Base-by-base conservation (phyloP, 305 asterid genomes). In the Withania somnifera region DNA sequence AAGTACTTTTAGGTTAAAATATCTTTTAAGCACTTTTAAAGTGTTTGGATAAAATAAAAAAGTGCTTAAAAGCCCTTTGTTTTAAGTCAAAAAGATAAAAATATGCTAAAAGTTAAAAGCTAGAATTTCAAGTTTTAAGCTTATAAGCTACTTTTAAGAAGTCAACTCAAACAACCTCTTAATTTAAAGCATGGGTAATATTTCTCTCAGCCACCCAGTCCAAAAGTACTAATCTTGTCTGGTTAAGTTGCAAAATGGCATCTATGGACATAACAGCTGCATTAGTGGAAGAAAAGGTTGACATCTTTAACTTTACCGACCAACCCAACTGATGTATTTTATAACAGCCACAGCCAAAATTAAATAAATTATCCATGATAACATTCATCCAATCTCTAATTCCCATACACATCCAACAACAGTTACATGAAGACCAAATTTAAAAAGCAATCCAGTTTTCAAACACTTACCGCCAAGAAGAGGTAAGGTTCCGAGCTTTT, bases 391-490 rank as follows among this genome's bases (percentile, higher is more conserved):
- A 34, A n/a, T 19, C 51, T 34, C 15, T 11, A 67, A 67, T 52
- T 36, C 17, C 77, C 77, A 4, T n/a, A 36, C 77, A 15, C 36
- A 67, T 67, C 30, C 52, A 67, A 67, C 51, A 67, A 7, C 34
- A 36, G 30, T 36, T 9, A 67, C 77, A 67, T 60, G 66, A 28
- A 30, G 77, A 84, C 42, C 58, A 82, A 64, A 79, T 82, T 78
- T 60, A 60, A 51, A n/a, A 30, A 86, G 36, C 67, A 58, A 58
- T 24, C 36, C 67, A 58, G 36, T 24, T 58, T 26, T 24, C 34
- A 68, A 83, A 82, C 86, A 90, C 92, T 69, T 85, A 97, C 99
- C 98, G 87, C 99, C 98, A 97, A 34, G 97, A 94, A 63, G 94
- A 86, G 84, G 95, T 89, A 73, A 94, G 84, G n/a, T 91, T 94